Percentiles rank a stretch among this genome's conserved stretches.
phyloP scores from a whole-genome alignment of 306 rosid species.

The Cicer yamashitae region DNA sequence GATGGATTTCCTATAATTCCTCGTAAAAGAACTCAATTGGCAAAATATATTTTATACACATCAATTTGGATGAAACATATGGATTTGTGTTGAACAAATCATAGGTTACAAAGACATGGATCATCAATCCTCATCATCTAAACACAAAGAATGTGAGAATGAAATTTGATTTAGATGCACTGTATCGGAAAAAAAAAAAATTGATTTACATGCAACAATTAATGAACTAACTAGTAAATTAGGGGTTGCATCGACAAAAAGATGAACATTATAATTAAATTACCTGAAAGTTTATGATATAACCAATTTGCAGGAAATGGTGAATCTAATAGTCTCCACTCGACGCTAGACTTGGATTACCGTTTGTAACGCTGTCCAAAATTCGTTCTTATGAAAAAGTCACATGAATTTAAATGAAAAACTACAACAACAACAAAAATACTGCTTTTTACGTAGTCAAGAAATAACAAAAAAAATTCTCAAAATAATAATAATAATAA shows the following conservation, averaged over 20 bases:
- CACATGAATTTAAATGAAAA: not conserved
- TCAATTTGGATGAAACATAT: not conserved
- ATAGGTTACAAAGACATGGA: not conserved
- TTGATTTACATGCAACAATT: not conserved
- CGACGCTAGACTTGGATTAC: slow-evolving; percentile 13
- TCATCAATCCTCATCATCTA: not conserved
- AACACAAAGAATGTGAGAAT: not conserved
- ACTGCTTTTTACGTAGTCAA: too few species aligned
- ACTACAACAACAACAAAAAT: too few species aligned
- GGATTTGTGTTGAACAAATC: not conserved
- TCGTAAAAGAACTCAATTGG: too few species aligned
- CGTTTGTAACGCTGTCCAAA: slow-evolving; percentile 22
- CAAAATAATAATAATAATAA: too few species aligned
- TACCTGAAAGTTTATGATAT: not conserved
- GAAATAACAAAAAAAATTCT: too few species aligned
- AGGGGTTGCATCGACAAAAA: not conserved
- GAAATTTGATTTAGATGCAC: not conserved
- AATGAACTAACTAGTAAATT: not conserved
- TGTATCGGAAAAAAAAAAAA: not conserved
- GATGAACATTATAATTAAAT: not conserved
- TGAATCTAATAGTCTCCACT: slow-evolving; percentile 19
- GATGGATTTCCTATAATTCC: not conserved
- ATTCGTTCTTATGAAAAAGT: not conserved
- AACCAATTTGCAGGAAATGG: not conserved
- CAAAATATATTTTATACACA: not conserved